Base-by-base conservation (phyloP, 306 rosid genomes). In the Vigna hirtella region DNA sequence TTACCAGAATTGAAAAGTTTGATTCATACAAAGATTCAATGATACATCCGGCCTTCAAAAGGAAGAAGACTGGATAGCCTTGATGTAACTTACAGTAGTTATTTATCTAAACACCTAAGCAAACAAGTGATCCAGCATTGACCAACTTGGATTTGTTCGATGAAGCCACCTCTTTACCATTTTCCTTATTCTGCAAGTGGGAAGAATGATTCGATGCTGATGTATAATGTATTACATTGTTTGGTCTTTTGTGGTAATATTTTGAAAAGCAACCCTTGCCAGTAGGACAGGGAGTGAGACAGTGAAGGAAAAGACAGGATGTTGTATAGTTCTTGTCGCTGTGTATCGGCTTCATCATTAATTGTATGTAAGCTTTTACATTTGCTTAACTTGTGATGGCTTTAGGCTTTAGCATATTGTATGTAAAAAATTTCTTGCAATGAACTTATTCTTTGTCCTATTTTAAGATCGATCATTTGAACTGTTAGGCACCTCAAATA, bases 31-130 rank as follows among this genome's bases (percentile, higher is more conserved):
- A 72, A 63, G 82, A 30, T 64, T 81, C 40, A 74, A 72, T 53
- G 74, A 85, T 88, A 77, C 92, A 83, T 78, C 96, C 93, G 48
- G 92, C 88, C 72, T 86, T 90, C 79, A 87, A 89, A 74, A 86
- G 86, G 85, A 87, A 75, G 86, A 86, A 57, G 63, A 79, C 86
- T 63, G 83, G 87, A 82, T 83, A 85, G 82, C 11, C 57, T 5
- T 65, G 34, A 16, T 45, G 66, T 45, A 70, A 52, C 50, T 66
- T 58, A 67, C 58, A 71, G 17, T 55, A 58, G 30, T 73, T 63
- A 42, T 79, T 32, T 80, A 32, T 57, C 74, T 30, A 24, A 65
- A 40, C 77, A 57, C 73, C 5, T 53, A 59, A 57, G 52, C 57
- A 40, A 63, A 43, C 15, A 51, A 45, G 70, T 79, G 34, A 65